Conservation (phyloP, 441 rosid species). For the Gossypium lobatum region DNA sequence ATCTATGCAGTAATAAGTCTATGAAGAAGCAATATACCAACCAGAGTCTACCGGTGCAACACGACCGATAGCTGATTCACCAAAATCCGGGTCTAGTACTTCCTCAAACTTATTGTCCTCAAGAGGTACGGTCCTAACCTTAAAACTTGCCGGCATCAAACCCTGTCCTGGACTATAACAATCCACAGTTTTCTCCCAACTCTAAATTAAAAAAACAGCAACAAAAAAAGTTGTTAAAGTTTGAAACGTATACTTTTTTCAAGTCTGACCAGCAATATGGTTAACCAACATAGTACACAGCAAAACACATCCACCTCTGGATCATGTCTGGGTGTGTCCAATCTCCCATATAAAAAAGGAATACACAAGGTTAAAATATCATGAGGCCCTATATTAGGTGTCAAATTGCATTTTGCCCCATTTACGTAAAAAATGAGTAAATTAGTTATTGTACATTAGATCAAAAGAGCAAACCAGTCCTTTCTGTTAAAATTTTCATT, state of each 20-base stretch:
- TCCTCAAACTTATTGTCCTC: conserved; percentile 68
- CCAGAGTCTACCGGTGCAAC: conserved; percentile 99
- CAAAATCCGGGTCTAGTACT: conserved; percentile 90
- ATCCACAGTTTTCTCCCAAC: conserved; percentile 24
- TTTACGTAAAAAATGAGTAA: too few species aligned
- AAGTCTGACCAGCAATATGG: background rate
- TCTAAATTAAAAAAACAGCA: conserved; percentile 28
- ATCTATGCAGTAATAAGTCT: too few species aligned
- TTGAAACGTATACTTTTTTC: background rate
- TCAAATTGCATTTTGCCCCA: too few species aligned
- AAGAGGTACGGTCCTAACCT: conserved; percentile 71
- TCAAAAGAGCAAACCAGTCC: too few species aligned
- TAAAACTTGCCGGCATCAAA: conserved; percentile 48
- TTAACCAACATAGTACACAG: background rate
- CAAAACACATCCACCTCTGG: background rate
- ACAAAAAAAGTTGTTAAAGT: background rate
- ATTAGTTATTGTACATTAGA: too few species aligned
- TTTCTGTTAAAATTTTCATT: too few species aligned
- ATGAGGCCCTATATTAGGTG: too few species aligned
- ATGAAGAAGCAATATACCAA: conserved; percentile 27
- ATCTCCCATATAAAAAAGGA: background rate
- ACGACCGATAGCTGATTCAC: conserved; percentile 95
- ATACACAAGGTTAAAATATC: too few species aligned
- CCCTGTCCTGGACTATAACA: too few species aligned
- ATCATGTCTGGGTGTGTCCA: background rate